Evolutionary conservation across 192 early-diverging fungal species (phyloP), one percentile per base, ranked within the genome.

Genomic region (Pilobolus umbonatus): DNA sequence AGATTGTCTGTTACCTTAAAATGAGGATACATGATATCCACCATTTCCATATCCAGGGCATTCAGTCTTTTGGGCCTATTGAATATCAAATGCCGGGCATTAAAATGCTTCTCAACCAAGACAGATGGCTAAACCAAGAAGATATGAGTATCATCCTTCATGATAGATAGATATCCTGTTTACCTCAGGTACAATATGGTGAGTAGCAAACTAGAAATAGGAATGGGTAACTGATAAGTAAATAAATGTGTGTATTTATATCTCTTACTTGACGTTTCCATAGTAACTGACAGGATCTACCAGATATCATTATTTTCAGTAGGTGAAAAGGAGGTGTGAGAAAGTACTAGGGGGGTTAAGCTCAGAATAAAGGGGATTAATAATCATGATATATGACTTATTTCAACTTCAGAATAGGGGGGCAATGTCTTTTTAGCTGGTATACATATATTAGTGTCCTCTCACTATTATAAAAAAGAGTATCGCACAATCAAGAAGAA

Each of bases 31-130:
- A 42, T 42, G 14, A 42, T 42, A 42, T 42, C 39, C 2, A 42
- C 39, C 39, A 42, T 42, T 42, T 42, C 39, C 39, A 42, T 42
- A 42, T 42, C 39, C 14, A 42, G 14, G 19, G 39, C 39, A 42
- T 42, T 42, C 39, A 42, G 12, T 15, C 39, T 12, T 17, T 17
- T 12, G 1, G 39, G 39, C 5, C 39, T 42, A 42, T 42, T 42
- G 1, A 42, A 42, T 17, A 42, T 15, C 0, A 42, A 42, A 17
- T 42, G 39, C 5, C 39, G 39, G 19, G 39, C 0, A 12, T 17
- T 17, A 0, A 42, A 42, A 15, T 42, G 14, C 39, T 42, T 42
- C 5, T 15, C 19, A 17, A 42, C 19, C 14, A 42, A 17, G 2
- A 42, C 39, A 12, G 39, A 42, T 42, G 39, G 12, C 39, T 42